phyloP scores from a whole-genome alignment of 139 green algal species.

The Chlorella sp. region DNA sequence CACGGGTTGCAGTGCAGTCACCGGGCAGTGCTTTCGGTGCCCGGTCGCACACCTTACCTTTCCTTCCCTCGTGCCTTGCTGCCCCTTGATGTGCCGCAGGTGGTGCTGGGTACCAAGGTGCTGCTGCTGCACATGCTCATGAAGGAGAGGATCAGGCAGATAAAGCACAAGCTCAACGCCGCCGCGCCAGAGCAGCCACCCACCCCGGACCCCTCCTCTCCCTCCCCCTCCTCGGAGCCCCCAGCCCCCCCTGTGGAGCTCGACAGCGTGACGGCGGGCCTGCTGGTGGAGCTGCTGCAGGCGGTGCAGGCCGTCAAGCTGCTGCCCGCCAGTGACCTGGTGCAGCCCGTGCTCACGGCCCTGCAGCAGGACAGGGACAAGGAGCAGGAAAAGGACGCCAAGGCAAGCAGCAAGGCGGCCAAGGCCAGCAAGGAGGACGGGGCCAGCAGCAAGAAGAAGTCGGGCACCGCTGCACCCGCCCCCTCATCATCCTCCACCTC shows the following conservation, averaged over 20 bases:
- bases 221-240: too few relatives aligned
- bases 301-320: neutral
- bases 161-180: neutral
- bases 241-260: neutral
- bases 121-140: neutral
- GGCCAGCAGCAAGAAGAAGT: neutral
- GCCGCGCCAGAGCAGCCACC: neutral
- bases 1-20: neutral
- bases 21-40: neutral
- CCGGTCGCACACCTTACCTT: too few relatives aligned
- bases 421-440: neutral
- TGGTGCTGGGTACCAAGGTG: constrained; percentile 2
- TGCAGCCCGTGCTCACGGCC: neutral
- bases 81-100: neutral
- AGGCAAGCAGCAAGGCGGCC: neutral
- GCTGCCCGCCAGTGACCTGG: neutral
- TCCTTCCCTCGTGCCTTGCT: too few relatives aligned
- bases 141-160: neutral
- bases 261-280: neutral
- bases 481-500: too few relatives aligned
- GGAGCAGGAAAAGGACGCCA: neutral
- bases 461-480: neutral
- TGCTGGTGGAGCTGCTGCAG: neutral
- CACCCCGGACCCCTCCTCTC: too few relatives aligned
- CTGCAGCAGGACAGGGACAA: neutral